Evolutionary conservation across 495 filamentous ascomycete species (phyloP), one percentile per base, ranked within the genome.

Genomic region (Talaromyces trachyspermus): DNA sequence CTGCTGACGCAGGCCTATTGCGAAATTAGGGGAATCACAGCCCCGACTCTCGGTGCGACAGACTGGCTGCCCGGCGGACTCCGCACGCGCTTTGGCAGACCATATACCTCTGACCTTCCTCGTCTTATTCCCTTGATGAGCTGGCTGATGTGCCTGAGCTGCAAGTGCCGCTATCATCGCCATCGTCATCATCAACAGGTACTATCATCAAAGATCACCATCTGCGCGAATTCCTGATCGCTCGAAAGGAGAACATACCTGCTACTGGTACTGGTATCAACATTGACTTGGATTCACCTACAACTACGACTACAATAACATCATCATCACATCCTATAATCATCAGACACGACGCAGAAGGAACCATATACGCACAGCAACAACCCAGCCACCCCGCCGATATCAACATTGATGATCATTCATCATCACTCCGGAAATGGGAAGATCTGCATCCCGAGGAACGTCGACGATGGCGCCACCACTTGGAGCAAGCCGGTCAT

Each of bases 401-500:
- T 12, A 27, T 41, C n/a, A 27, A 48, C 2, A 49, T 62, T 8
- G 30, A 30, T 12, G 2, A 5, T 12, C n/a, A 20, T 1, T 42
- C 39, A 0, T 15, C 38, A 36, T 19, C 17, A 20, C 35, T 76
- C 26, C 74, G 75, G 37, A 63, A 77, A 41, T 95, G 86, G 85
- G 76, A 85, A 32, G 79, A 86, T 44, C 56, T 95, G 37, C 61
- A 66, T 2, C 56, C 62, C 5, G 54, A 70, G 32, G 77, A 91
- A 61, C 75, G 75, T 53, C 60, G 69, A 39, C 54, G 60, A 11
- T 95, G 89, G 89, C 86, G 83, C 69, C 60, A 72, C 52, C 74
- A 71, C 54, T 66, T 95, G 32, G 72, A 72, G 48, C 68, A 78
- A 48, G 81, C 85, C 2, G 88, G 87, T 4, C 72, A 87, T 43